phyloP scores from a whole-genome alignment of 768 basidiomycete species.

The Naganishia antarctica region DNA sequence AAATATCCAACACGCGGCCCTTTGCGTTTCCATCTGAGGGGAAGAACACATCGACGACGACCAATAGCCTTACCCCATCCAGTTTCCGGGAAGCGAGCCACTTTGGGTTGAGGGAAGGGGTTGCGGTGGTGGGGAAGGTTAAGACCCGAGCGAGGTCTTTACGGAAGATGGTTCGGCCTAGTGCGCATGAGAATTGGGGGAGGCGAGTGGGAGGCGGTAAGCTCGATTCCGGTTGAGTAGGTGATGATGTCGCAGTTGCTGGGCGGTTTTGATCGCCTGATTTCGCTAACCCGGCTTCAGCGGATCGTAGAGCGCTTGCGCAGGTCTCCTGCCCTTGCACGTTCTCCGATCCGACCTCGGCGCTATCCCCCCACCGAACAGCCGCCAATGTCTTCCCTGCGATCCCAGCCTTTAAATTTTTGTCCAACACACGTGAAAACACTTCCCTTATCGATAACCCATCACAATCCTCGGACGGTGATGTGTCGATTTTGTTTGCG shows the following conservation, averaged over 20 bases:
- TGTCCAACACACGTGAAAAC: conserved; percentile 41
- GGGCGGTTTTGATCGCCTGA: not conserved
- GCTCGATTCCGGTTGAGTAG: too few relatives aligned
- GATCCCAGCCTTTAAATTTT: conserved; percentile 45
- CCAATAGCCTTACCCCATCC: conserved; percentile 41
- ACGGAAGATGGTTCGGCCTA: conserved; percentile 43
- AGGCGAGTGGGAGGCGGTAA: conserved; percentile 7
- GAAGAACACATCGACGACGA: conserved; percentile 36
- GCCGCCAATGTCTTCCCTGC: conserved; percentile 34
- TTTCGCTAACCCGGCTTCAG: not conserved
- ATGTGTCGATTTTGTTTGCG: conserved; percentile 24
- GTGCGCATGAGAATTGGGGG: conserved; percentile 31
- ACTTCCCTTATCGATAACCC: conserved; percentile 27
- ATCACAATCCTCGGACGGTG: not conserved
- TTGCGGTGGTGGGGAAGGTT: not conserved
- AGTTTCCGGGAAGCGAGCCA: conserved; percentile 48
- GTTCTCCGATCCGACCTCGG: not conserved
- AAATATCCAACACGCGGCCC: conserved; percentile 20
- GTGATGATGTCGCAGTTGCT: not conserved
- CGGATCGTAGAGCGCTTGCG: not conserved
- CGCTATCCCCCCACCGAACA: conserved; percentile 31
- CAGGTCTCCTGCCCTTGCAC: not conserved
- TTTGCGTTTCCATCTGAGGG: conserved; percentile 1
- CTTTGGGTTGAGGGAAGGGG: not conserved
- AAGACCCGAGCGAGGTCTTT: conserved; percentile 30